Evolutionary conservation across 2,329 filamentous ascomycete genomes (phyloP).

Genomic region (Lachnellula arida): DNA sequence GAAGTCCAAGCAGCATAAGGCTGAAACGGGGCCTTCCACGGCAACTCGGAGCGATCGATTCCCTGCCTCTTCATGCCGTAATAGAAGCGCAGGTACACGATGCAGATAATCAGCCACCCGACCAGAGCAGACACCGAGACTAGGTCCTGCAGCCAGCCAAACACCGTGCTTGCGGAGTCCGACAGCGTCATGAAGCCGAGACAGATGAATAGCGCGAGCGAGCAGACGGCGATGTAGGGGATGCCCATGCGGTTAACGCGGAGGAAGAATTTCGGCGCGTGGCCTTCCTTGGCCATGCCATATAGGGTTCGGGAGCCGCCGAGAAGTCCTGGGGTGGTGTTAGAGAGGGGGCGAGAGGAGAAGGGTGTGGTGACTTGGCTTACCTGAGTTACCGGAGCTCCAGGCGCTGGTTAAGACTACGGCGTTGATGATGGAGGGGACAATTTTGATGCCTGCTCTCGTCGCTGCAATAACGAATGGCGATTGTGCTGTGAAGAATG

Average conservation of each 20-base stretch:
- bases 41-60: conserved; percentile 46
- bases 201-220: conserved; percentile 55
- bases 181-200: conserved; percentile 65
- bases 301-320: conserved; percentile 55
- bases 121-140: conserved; percentile 60
- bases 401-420: conserved; percentile 69
- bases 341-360: conserved; percentile 28
- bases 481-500: conserved; percentile 18
- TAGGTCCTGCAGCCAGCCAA: conserved; percentile 62
- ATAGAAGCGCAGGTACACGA: conserved; percentile 55
- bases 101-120: conserved; percentile 56
- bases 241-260: conserved; percentile 52
- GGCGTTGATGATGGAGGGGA: conserved; percentile 72
- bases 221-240: conserved; percentile 51
- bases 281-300: conserved; percentile 51
- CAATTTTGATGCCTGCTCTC: conserved; percentile 60
- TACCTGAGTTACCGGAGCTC: conserved; percentile 60
- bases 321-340: conserved; percentile 47
- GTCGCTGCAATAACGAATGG: conserved; percentile 71
- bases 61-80: conserved; percentile 52
- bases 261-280: conserved; percentile 51
- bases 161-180: conserved; percentile 54
- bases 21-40: conserved; percentile 51
- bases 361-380: conserved; percentile 35
- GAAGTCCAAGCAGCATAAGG: conserved; percentile 53